Base-by-base conservation (phyloP, 768 basidiomycete species). In the Tephrocybe sp. region DNA sequence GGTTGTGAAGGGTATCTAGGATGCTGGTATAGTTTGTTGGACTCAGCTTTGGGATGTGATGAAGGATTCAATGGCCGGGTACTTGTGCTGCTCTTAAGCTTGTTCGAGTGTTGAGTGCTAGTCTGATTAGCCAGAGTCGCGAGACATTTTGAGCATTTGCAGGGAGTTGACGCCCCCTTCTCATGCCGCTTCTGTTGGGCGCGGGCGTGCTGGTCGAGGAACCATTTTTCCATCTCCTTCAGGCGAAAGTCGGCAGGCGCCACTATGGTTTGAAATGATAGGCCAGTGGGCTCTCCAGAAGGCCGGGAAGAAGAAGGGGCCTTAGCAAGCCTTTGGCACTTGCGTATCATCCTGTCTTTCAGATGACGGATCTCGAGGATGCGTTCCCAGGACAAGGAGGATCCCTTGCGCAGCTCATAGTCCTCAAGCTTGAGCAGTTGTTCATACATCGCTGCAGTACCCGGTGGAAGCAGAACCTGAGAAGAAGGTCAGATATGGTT, bases 331-430 rank as follows among this genome's bases (percentile, higher is more conserved):
- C 84, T 80, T 57, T 83, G 81, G 62, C 85, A 88, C 61, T 89
- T 90, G 65, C 86, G 84, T 55, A 88, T 82, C 86, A 89, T 88
- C 52, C 88, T 79, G 64, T 90, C 87, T 71, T 90, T 90, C 60
- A 90, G 73, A 56, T 82, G 87, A 12, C 87, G 85, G 42, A 90
- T 86, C 63, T 88, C 78, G 55, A 86, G 72, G 60, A 90, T 78
- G 55, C 83, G 80, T 42, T 85, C 79, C 86, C 85, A 88, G 51
- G 80, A 78, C 18, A 84, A 73, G 28, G 69, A 61, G 3, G 70
- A 71, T 51, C 80, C 79, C 65, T 80, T 84, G 36, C 73, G 72
- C 18, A 90, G 76, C 61, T 89, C 88, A 23, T 70, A 68, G 4
- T 69, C 67, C 65, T 90, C 88, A 34, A 81, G 71, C 58, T 79